Evolutionary conservation across 2,329 filamentous ascomycete species (phyloP).

Genomic region (Exserohilum turcica): DNA sequence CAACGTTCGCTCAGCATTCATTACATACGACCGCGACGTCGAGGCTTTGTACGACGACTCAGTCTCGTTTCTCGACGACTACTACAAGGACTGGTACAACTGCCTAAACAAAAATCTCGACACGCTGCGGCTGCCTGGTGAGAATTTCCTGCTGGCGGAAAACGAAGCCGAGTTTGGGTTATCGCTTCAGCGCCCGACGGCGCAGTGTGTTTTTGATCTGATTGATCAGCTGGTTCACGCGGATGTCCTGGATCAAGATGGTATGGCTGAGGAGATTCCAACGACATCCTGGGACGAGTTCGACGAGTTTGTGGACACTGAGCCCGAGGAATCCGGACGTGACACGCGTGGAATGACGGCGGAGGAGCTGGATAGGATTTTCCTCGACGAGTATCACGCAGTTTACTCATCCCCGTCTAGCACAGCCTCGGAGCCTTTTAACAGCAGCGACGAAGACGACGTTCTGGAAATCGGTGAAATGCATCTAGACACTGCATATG

Average conservation of each 20-base stretch:
- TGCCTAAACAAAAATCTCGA: not conserved
- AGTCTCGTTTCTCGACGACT: constrained; percentile 7
- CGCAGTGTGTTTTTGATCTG: not conserved
- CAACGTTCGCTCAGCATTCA: constrained; percentile 1
- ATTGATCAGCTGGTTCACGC: not conserved
- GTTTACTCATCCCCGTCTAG: too few relatives aligned
- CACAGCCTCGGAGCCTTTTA: not conserved
- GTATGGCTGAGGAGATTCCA: too few relatives aligned
- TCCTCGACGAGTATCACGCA: not conserved
- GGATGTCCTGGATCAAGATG: not conserved
- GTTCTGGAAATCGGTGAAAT: constrained; percentile 6
- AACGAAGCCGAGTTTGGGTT: not conserved
- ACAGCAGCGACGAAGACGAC: not conserved
- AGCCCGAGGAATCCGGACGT: too few relatives aligned
- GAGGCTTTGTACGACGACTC: constrained; percentile 8
- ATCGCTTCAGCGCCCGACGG: not conserved
- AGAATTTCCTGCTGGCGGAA: not conserved
- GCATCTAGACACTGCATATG: not conserved
- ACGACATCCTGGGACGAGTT: too few relatives aligned
- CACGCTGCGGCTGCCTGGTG: not conserved
- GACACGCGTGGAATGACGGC: too few relatives aligned
- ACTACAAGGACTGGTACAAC: constrained; percentile 6
- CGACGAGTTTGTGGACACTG: too few relatives aligned
- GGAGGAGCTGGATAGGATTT: too few relatives aligned
- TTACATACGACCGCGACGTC: constrained; percentile 11